Evolutionary conservation across 2,329 filamentous ascomycete genomes (phyloP).

Genomic region (Colletotrichum spaethianum): DNA sequence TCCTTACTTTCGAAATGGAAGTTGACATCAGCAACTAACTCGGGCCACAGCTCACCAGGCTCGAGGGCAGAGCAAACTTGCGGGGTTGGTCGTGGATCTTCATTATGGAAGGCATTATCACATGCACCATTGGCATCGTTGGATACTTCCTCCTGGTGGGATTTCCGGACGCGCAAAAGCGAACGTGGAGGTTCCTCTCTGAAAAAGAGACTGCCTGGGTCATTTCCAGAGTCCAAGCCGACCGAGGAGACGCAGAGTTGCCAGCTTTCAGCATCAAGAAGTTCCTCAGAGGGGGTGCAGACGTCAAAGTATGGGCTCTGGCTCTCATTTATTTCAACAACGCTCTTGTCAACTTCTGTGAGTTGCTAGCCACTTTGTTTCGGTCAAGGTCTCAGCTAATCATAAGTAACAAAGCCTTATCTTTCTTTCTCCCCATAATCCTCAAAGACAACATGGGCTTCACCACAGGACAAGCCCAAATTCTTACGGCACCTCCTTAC

Average conservation of each 20-base stretch:
- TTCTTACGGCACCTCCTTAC: conserved; percentile 72
- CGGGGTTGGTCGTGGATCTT: conserved; percentile 74
- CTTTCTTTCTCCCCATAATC: conserved; percentile 72
- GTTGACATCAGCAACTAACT: conserved; percentile 40
- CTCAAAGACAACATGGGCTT: conserved; percentile 54
- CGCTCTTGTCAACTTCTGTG: conserved; percentile 35
- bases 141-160: conserved; percentile 78
- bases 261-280: conserved; percentile 80
- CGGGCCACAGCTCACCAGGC: conserved; percentile 43
- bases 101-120: conserved; percentile 77
- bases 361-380: neutral
- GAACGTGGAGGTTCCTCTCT: conserved; percentile 68
- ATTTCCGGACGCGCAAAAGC: conserved; percentile 78
- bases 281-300: conserved; percentile 76
- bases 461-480: conserved; percentile 57
- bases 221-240: conserved; percentile 74
- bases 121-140: conserved; percentile 46
- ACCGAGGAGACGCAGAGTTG: conserved; percentile 73
- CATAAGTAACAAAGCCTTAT: conserved; percentile 59
- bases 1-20: conserved; percentile 41
- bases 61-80: conserved; percentile 68
- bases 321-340: conserved; percentile 57
- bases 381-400: conserved; percentile 42
- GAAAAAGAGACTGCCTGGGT: conserved; percentile 77
- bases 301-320: conserved; percentile 79